A percentile compares a stretch with the other conserved stretches of the same genome.
Conservation (phyloP, 2,329 filamentous ascomycete species). For the Onygenales sp. region DNA sequence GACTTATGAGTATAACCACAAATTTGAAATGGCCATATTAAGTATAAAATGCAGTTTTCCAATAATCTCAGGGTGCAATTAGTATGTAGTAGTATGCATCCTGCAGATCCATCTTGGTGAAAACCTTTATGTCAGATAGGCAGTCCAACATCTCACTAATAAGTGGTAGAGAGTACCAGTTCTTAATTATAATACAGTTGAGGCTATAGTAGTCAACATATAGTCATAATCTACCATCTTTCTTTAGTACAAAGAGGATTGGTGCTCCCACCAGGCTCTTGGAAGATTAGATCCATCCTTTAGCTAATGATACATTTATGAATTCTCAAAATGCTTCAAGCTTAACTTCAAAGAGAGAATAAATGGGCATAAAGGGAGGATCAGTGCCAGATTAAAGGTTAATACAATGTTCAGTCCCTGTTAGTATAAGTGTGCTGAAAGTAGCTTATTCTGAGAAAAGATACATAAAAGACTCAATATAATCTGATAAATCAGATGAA, state of each 20-base stretch:
- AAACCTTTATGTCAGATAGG: constrained; percentile 12
- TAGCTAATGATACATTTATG: neutral
- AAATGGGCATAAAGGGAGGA: neutral
- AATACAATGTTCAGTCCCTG: neutral
- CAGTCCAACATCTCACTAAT: constrained; percentile 16
- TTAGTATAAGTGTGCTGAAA: neutral
- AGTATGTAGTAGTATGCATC: constrained; percentile 14
- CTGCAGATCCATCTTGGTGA: constrained; percentile 18
- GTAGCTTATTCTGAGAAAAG: neutral
- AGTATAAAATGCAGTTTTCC: neutral
- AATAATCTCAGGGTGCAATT: constrained; percentile 4
- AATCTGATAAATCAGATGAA: neutral
- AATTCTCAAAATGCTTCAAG: neutral
- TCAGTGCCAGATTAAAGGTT: neutral
- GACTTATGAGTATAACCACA: neutral
- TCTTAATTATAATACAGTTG: constrained; percentile 18
- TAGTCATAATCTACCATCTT: constrained; percentile 10
- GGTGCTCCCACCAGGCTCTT: neutral
- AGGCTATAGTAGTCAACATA: constrained; percentile 19
- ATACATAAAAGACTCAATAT: neutral
- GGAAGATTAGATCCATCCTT: neutral
- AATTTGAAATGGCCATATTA: constrained; percentile 3
- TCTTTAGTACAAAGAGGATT: neutral
- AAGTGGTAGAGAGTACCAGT: constrained; percentile 17
- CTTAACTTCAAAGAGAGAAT: neutral